Base-by-base conservation (phyloP, 805 yeast species). In the Candida manassasensis region DNA sequence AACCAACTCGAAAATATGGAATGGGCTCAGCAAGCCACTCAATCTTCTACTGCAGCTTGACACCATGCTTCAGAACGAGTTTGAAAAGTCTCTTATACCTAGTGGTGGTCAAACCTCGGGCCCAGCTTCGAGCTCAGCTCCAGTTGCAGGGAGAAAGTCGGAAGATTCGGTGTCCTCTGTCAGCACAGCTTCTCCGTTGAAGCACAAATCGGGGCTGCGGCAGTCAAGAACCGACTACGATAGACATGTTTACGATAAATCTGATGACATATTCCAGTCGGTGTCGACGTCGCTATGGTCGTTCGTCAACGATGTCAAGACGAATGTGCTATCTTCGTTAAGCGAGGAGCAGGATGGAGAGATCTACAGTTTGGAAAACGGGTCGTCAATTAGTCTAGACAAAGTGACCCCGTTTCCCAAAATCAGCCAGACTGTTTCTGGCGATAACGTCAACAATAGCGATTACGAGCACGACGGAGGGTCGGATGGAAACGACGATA, bases 41-140 rank as follows among this genome's bases (percentile, higher is more conserved):
- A 73, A 67, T 30, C 63, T 80, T 34, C 66, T 82, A 31, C 85
- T 79, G 45, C 85, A 79, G 42, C 71, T 82, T 48, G 90, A 82
- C 52, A 76, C 73, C 35, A 63, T 79, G 55, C 60, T 82, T 21
- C 85, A 77, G 49, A 73, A 69, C 38, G 88, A 81, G 51, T 63
- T 82, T 38, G 88, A 81, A 44, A 76, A 71, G 42, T 53, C 61
- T 2, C 37, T 57, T n/a, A 33, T 41, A 13, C 36, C 48, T 29
- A 21, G 45, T 33, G 16, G 11, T 22, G 10, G n/a, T n/a, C n/a
- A n/a, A n/a, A n/a, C n/a, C 16, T 18, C 19, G 6, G 7, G 35
- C 21, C 19, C 30, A 14, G 10, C n/a, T n/a, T n/a, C n/a, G n/a
- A n/a, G n/a, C n/a, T n/a, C n/a, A n/a, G n/a, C n/a, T n/a, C n/a